Conservation (phyloP, 129 eudicot genomes). For the Pseudognaphalium luteoalbum region DNA sequence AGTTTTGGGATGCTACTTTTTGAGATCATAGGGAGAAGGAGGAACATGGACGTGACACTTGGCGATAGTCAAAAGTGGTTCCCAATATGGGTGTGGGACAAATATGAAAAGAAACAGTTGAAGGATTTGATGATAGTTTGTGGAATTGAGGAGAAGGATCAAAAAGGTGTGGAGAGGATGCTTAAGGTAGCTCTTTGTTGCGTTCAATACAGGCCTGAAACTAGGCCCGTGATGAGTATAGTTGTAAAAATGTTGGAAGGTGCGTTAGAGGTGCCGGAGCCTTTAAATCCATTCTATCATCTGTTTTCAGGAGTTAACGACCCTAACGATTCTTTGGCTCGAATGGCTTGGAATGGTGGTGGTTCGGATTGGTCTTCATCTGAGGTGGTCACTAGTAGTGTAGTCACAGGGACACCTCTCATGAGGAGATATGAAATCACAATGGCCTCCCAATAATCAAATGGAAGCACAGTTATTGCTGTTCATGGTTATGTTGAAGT, state of each 20-base stretch:
- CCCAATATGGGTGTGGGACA: constrained; percentile 26
- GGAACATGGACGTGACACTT: constrained; percentile 16
- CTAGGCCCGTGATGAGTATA: constrained; percentile 27
- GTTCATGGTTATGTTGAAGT: neutral
- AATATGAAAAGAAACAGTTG: constrained; percentile 22
- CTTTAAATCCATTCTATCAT: constrained; percentile 28
- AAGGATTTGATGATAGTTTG: constrained; percentile 20
- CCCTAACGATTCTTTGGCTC: neutral
- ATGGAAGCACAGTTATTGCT: neutral
- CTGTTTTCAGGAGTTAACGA: constrained; percentile 9
- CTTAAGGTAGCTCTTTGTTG: constrained; percentile 32
- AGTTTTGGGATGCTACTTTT: constrained; percentile 38
- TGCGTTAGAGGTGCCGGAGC: constrained; percentile 18
- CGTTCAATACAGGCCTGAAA: constrained; percentile 28
- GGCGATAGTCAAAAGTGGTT: constrained; percentile 29
- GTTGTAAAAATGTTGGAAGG: constrained; percentile 41
- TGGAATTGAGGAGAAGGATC: constrained; percentile 7
- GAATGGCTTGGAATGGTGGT: constrained; percentile 13
- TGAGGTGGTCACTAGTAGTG: neutral
- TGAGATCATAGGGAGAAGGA: constrained; percentile 31
- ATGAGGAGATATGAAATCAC: constrained; percentile 31
- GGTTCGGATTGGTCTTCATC: constrained; percentile 26
- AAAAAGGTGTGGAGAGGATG: constrained; percentile 20
- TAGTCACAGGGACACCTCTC: constrained; percentile 11
- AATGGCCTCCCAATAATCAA: constrained; percentile 8